A percentile compares a stretch with the other conserved stretches of the same genome.
These are phyloP conservation scores for Vicia faba DNA, from an alignment of 306 rosid genomes.

Conservation along the genomic window DNA sequence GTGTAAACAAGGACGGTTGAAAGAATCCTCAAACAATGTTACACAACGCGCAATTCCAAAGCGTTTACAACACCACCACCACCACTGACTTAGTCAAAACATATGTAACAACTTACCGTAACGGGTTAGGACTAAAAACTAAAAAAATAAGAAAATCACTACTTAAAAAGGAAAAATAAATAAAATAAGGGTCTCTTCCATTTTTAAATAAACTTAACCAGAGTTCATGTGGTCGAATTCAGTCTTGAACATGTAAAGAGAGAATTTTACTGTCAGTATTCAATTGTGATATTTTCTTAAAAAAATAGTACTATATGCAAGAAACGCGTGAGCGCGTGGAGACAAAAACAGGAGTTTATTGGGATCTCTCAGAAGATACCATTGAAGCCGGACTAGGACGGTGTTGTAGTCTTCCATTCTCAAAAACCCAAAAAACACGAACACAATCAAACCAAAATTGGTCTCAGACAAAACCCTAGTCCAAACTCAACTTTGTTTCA, in stretches of 20 bases:
- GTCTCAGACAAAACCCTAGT: neutral
- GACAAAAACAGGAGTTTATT: neutral
- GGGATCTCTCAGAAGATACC: neutral
- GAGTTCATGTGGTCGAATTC: too few species aligned
- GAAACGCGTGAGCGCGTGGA: neutral
- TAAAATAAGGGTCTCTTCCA: too few species aligned
- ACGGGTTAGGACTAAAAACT: neutral
- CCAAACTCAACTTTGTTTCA: too few species aligned
- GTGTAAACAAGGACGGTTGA: conserved; percentile 7
- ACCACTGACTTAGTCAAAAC: neutral
- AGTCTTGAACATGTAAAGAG: too few species aligned
- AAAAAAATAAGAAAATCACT: neutral
- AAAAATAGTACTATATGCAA: conserved; percentile 10
- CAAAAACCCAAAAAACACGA: conserved; percentile 1
- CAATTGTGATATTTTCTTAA: too few species aligned
- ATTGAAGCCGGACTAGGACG: neutral
- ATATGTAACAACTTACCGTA: conserved; percentile 3
- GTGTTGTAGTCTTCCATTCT: neutral
- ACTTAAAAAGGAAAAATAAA: neutral
- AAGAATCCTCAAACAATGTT: neutral
- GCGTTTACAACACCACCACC: neutral
- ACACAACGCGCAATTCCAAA: conserved; percentile 32
- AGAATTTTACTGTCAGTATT: too few species aligned
- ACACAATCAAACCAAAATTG: conserved; percentile 22
- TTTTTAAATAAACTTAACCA: too few species aligned